Evolutionary conservation across 2,329 filamentous ascomycete genomes (phyloP).

Genomic region (Pseudogymnoascus verrucosus): DNA sequence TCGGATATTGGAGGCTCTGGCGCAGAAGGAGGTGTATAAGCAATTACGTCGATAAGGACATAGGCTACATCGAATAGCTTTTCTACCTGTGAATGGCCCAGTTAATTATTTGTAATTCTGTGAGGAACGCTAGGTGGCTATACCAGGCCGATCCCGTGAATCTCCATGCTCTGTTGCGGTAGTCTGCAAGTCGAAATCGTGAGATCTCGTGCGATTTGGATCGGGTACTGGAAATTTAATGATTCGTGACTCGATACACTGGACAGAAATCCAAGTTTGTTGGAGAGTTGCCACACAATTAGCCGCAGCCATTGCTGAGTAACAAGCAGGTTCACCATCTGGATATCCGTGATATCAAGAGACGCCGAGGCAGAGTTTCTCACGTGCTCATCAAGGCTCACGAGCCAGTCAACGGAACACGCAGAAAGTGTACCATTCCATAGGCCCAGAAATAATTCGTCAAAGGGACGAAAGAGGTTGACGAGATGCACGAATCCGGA

Average conservation of each 20-base stretch:
- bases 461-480: conserved; percentile 53
- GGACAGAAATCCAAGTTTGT: conserved; percentile 56
- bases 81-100: not conserved
- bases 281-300: conserved; percentile 66
- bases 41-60: not conserved
- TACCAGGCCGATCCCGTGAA: conserved; percentile 37
- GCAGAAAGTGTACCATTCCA: conserved; percentile 53
- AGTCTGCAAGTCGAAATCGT: conserved; percentile 32
- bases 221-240: conserved; percentile 54
- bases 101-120: not conserved
- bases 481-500: conserved; percentile 53
- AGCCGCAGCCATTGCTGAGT: conserved; percentile 64
- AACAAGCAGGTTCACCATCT: conserved; percentile 60
- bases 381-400: conserved; percentile 43
- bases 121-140: not conserved
- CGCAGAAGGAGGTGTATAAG: not conserved
- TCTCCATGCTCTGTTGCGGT: conserved; percentile 36
- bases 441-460: conserved; percentile 53
- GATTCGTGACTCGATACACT: conserved; percentile 49
- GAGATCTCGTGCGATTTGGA: conserved; percentile 53
- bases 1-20: not conserved
- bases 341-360: conserved; percentile 45
- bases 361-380: conserved; percentile 33
- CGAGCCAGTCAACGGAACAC: conserved; percentile 25
- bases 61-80: not conserved